A percentile compares a stretch with the other conserved stretches of the same genome.
phyloP scores from a whole-genome alignment of 2,329 filamentous ascomycete genomes.

The Nigrospora sphaerica region DNA sequence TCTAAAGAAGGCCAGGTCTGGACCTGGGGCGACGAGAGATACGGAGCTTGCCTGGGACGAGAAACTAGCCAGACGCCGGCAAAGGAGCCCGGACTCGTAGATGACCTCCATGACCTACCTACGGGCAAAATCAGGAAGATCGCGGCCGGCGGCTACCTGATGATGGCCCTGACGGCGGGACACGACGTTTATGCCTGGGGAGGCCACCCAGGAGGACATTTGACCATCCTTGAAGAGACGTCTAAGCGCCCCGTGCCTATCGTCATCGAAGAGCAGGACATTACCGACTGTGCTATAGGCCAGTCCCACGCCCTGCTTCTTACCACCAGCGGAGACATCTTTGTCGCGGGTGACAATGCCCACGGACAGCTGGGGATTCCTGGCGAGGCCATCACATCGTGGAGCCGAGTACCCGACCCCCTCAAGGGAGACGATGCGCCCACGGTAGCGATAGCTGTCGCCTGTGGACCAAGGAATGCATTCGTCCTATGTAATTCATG shows the following conservation, averaged over 20 bases:
- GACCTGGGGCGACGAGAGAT: conserved; percentile 53
- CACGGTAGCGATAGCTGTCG: conserved; percentile 28
- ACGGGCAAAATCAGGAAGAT: conserved; percentile 46
- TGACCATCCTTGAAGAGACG: conserved; percentile 21
- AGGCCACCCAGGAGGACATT: conserved; percentile 25
- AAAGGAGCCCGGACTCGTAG: conserved; percentile 34
- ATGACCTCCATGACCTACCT: conserved; percentile 42
- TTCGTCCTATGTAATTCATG: conserved; percentile 35
- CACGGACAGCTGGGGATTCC: conserved; percentile 53
- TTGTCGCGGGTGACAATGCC: conserved; percentile 46
- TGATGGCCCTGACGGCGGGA: conserved; percentile 50
- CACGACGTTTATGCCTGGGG: conserved; percentile 59
- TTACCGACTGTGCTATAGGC: conserved; percentile 51
- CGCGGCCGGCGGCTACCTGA: conserved; percentile 47
- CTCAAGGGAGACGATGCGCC: not conserved
- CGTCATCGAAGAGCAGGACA: conserved; percentile 40
- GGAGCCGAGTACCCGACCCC: conserved; percentile 27
- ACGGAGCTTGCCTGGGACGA: conserved; percentile 48
- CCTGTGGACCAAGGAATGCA: conserved; percentile 40
- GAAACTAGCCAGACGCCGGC: conserved; percentile 37
- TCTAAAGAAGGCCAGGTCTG: conserved; percentile 35
- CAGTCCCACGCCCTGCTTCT: conserved; percentile 52
- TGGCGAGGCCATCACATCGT: conserved; percentile 15
- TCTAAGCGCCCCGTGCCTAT: conserved; percentile 33
- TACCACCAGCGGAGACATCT: conserved; percentile 40